Percentiles rank a stretch among this genome's conserved stretches.
Evolutionary conservation across 768 basidiomycete genomes (phyloP).

Genomic region (Tephrocybe rancida): DNA sequence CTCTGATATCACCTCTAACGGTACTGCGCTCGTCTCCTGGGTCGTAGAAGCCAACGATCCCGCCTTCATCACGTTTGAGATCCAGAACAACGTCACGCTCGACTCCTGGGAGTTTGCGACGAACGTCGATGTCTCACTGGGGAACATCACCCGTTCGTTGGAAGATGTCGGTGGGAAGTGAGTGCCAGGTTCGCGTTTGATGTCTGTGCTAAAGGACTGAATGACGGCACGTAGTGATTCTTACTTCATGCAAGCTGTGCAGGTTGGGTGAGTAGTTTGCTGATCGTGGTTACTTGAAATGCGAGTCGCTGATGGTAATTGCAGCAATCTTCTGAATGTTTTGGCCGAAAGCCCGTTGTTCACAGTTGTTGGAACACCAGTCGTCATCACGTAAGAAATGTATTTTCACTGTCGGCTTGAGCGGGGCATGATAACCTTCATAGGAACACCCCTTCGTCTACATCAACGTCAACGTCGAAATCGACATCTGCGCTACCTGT

Average conservation of each 20-base stretch:
- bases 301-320: background rate
- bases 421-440: too few relatives aligned
- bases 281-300: background rate
- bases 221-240: background rate
- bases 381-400: background rate
- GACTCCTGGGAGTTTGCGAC: constrained; percentile 11
- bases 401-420: too few relatives aligned
- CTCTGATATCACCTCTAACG: constrained; percentile 7
- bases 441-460: too few relatives aligned
- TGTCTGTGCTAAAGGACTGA: background rate
- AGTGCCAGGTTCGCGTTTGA: background rate
- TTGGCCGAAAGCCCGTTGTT: constrained; percentile 3
- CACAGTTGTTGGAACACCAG: constrained; percentile 1
- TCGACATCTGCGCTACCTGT: too few relatives aligned
- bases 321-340: background rate
- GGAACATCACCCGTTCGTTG: background rate
- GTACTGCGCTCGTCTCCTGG: constrained; percentile 12
- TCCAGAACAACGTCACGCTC: constrained; percentile 8
- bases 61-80: constrained; percentile 2
- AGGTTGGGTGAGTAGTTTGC: background rate
- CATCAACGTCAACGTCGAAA: too few relatives aligned
- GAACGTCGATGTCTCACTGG: constrained; percentile 1
- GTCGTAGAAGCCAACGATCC: constrained; percentile 5
- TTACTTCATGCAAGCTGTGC: constrained; percentile 7
- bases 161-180: background rate